phyloP scores from a whole-genome alignment of 1,139 yeast genomes.

The Debaryomycetaceae sp. region DNA sequence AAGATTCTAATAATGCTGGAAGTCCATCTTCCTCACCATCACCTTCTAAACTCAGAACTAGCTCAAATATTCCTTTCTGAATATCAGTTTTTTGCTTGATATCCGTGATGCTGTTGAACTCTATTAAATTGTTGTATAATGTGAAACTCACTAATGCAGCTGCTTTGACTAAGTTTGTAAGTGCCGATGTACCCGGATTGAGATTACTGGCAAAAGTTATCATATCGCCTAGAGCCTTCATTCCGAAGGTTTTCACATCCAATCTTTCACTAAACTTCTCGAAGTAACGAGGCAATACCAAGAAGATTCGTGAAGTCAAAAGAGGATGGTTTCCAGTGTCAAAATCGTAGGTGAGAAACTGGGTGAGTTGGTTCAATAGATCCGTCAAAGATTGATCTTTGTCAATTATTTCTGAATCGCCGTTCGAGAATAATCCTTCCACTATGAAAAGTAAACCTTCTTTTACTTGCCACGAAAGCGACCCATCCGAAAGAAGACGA shows the following conservation, averaged over 20 bases:
- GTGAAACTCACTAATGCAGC: conserved; percentile 54
- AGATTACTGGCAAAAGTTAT: conserved; percentile 21
- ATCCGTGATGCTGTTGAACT: conserved; percentile 21
- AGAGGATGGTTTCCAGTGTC: conserved; percentile 18
- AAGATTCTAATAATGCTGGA: conserved; percentile 68
- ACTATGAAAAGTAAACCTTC: conserved; percentile 43
- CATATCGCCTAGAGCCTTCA: conserved; percentile 35
- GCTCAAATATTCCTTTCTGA: conserved; percentile 27
- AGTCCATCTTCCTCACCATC: conserved; percentile 82
- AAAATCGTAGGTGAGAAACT: conserved; percentile 13
- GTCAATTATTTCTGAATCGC: conserved; percentile 27
- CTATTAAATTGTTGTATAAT: conserved; percentile 48
- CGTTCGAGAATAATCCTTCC: conserved; percentile 44
- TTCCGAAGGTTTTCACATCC: conserved; percentile 33
- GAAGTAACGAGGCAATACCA: conserved; percentile 54
- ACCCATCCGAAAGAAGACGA: conserved; percentile 11
- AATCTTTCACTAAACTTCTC: conserved; percentile 44
- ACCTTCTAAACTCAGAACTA: conserved; percentile 41
- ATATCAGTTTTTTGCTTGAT: conserved; percentile 11
- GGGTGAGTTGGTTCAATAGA: conserved; percentile 21
- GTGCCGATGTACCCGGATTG: conserved; percentile 12
- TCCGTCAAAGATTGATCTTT: conserved; percentile 17
- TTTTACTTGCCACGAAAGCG: conserved; percentile 17
- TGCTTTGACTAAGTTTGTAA: conserved; percentile 33
- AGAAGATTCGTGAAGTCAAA: conserved; percentile 42